Evolutionary conservation across 2,329 filamentous ascomycete species (phyloP).

Genomic region (Penicillium sp.): DNA sequence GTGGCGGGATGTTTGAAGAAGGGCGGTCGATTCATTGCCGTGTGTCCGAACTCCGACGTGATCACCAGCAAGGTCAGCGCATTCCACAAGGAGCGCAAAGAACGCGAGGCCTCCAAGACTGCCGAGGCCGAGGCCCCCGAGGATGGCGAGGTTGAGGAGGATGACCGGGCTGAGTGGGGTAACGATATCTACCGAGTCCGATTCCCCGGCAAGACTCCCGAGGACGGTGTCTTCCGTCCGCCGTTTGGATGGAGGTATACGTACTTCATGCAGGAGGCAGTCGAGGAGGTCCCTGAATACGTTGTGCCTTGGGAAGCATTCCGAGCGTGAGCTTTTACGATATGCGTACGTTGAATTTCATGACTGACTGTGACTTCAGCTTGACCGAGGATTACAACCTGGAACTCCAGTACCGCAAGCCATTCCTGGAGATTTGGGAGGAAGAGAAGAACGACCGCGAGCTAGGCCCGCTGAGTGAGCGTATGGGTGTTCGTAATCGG

Average conservation of each 20-base stretch:
- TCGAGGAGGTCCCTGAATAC: slow-evolving; percentile 94
- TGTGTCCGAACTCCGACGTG: slow-evolving; percentile 95
- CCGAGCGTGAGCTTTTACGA: slow-evolving; percentile 58
- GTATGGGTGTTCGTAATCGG: slow-evolving; percentile 87
- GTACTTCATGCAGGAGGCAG: slow-evolving; percentile 93
- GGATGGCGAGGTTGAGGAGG: slow-evolving; percentile 56
- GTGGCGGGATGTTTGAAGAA: slow-evolving; percentile 89
- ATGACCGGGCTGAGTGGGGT: slow-evolving; percentile 74
- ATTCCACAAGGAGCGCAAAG: slow-evolving; percentile 63
- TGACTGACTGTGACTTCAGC: slow-evolving; percentile 25
- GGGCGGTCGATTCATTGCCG: slow-evolving; percentile 89
- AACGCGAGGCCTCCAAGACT: slow-evolving; percentile 44
- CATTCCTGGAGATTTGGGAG: slow-evolving; percentile 88
- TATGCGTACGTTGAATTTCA: background rate
- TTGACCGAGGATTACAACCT: slow-evolving; percentile 95
- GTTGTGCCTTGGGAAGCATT: slow-evolving; percentile 98
- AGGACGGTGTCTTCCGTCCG: slow-evolving; percentile 87
- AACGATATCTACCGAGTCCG: slow-evolving; percentile 90
- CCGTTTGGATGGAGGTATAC: slow-evolving; percentile 98
- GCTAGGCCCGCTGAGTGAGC: slow-evolving; percentile 80
- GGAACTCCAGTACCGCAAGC: slow-evolving; percentile 89
- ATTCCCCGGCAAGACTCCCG: slow-evolving; percentile 78
- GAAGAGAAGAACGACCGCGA: slow-evolving; percentile 82
- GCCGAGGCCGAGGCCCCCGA: slow-evolving; percentile 28
- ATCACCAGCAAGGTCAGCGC: slow-evolving; percentile 74